These are phyloP conservation scores for Pseudisothecium myosuroides DNA, from an alignment of 225 moss, liverwort and hornwort species.

Conservation along the genomic window DNA sequence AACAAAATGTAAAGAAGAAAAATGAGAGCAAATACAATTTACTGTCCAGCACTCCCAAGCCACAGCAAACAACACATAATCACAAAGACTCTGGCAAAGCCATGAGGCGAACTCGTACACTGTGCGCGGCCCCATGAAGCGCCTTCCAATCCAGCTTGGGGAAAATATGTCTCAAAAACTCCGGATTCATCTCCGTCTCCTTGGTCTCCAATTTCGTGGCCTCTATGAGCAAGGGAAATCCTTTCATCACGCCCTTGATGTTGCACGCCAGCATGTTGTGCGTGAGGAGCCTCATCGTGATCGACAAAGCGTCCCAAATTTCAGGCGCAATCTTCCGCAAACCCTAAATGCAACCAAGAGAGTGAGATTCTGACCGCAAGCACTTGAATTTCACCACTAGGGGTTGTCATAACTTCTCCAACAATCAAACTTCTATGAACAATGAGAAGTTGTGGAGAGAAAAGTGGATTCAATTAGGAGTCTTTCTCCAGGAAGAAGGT, in stretches of 20 bases:
- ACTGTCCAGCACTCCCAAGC: neutral
- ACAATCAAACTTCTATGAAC: too few species aligned
- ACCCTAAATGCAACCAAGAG: neutral
- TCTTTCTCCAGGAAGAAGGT: too few species aligned
- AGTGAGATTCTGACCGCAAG: neutral
- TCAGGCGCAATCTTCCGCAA: neutral
- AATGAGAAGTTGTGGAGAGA: too few species aligned
- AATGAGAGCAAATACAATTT: neutral
- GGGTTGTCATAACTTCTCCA: too few species aligned
- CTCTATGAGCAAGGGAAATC: slow-evolving; percentile 75
- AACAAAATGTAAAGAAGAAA: neutral
- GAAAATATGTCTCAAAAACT: slow-evolving; percentile 71
- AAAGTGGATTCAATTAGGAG: too few species aligned
- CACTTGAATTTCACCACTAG: neutral
- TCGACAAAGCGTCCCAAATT: neutral
- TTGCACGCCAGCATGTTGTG: slow-evolving; percentile 98
- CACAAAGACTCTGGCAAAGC: neutral
- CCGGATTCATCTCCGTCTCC: slow-evolving; percentile 72
- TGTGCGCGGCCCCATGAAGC: slow-evolving; percentile 70
- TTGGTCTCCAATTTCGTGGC: slow-evolving; percentile 61
- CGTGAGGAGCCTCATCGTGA: slow-evolving; percentile 75
- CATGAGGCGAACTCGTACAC: slow-evolving; percentile 14
- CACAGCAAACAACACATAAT: neutral
- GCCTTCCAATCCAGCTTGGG: slow-evolving; percentile 98
- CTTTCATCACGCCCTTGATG: slow-evolving; percentile 90